phyloP scores from a whole-genome alignment of 2,329 filamentous ascomycete genomes.

The Ambrosiella cleistominuta region DNA sequence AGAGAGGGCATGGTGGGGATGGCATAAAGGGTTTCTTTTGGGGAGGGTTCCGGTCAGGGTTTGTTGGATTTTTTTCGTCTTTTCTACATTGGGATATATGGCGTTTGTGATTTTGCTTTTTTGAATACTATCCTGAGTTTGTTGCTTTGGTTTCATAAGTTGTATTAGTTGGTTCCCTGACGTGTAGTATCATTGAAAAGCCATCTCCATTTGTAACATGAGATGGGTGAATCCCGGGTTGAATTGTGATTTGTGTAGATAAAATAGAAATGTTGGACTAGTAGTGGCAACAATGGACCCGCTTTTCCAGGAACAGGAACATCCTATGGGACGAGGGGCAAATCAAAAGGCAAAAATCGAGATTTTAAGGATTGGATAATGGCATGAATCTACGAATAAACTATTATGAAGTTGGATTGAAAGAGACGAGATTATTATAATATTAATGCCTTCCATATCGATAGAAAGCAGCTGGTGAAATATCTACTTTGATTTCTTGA shows the following conservation, averaged over 20 bases:
- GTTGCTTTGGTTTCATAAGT: neutral
- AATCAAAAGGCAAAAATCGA: neutral
- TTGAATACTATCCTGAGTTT: neutral
- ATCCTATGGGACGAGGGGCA: neutral
- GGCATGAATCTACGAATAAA: neutral
- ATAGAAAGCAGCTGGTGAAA: too few relatives aligned
- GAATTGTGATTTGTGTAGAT: neutral
- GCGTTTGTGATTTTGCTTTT: neutral
- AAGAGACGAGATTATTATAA: too few relatives aligned
- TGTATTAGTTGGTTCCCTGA: neutral
- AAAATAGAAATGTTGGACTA: neutral
- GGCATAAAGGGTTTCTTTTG: conserved; percentile 6
- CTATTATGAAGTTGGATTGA: too few relatives aligned
- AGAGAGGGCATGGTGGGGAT: neutral
- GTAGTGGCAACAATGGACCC: neutral
- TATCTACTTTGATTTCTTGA: too few relatives aligned
- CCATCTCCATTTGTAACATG: neutral
- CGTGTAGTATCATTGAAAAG: too few relatives aligned
- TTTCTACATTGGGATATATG: neutral
- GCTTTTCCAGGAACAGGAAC: neutral
- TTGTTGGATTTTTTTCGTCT: neutral
- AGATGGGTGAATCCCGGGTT: too few relatives aligned
- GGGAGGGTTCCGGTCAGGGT: neutral
- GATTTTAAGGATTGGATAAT: neutral
- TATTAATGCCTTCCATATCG: too few relatives aligned